Percentiles rank a stretch among this genome's conserved stretches.
phyloP scores from a whole-genome alignment of 2,329 filamentous ascomycete genomes.

The Helotiales sp. region DNA sequence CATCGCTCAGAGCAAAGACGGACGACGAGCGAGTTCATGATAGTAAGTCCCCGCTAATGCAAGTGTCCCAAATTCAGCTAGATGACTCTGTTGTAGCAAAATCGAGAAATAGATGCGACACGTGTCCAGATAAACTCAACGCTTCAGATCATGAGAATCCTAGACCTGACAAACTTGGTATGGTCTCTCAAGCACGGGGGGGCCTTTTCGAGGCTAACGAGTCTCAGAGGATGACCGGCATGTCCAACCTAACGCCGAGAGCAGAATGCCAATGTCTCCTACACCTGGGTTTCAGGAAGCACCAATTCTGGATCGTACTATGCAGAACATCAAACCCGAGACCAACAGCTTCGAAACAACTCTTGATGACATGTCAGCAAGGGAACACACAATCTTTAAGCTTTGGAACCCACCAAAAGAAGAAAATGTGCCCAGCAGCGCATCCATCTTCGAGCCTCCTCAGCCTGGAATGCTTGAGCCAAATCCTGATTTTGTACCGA shows the following conservation, averaged over 20 bases:
- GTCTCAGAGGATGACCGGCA: background rate
- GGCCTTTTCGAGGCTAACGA: background rate
- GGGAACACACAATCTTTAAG: no score
- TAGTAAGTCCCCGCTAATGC: background rate
- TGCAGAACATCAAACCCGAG: no score
- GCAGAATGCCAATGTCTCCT: background rate
- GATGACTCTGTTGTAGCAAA: no score
- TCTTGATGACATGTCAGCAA: no score
- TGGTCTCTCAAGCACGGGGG: background rate
- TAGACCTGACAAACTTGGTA: background rate
- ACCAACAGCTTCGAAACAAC: no score
- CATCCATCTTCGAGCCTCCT: no score
- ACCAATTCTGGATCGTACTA: background rate
- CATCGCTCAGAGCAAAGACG: background rate
- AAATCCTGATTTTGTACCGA: no score
- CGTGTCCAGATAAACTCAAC: background rate
- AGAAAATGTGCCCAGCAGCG: no score
- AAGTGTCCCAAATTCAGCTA: background rate
- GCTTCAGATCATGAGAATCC: background rate
- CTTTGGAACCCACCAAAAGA: no score
- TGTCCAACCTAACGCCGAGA: background rate
- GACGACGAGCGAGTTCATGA: background rate
- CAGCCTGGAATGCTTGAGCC: no score
- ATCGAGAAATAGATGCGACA: background rate
- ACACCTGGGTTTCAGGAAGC: background rate